Base-by-base conservation (phyloP, 768 basidiomycete species). In the Dacryopinax spathularia region DNA sequence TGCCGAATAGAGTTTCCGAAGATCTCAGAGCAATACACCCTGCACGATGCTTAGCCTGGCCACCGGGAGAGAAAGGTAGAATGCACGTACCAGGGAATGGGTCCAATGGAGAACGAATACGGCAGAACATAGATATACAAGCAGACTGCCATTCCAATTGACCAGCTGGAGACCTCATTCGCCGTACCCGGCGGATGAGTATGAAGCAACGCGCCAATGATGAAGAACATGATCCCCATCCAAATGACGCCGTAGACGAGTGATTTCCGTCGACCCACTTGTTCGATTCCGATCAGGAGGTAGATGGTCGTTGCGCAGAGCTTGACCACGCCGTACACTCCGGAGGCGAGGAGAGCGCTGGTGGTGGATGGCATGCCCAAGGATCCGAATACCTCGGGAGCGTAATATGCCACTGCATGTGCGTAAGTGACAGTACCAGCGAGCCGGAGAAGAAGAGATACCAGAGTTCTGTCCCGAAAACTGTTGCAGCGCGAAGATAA, bases 61-160 rank as follows among this genome's bases (percentile, higher is more conserved):
- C 22, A 18, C 48, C 18, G 5, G 3, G 6, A 6, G 9, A 29
- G 25, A 31, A 9, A 56, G 25, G 31, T 13, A 29, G 18, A 9
- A 44, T n/a, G n/a, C n/a, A 56, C 48, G 3, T 29, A 56, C 48
- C 48, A 56, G 31, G 48, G 48, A 5, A 56, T 56, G 10, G 48
- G 48, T 20, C 48, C 48, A 29, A 56, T 56, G 6, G 69, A 88
- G 82, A 91, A 86, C 2, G 85, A 88, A 73, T 91, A 92, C 73
- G 91, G 91, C 72, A 85, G 86, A 36, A 91, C 88, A 68, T 88
- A 93, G 62, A 92, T 82, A 70, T 92, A 93, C 27, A 92, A 73
- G 82, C 89, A 82, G 1, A 83, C 87, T 1, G 90, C 89, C 90
- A 91, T 92, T 0, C 80, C 91, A 71, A 86, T 84, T 1, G 77